Conservation (phyloP, 208 protist genomes). For the Leishmania gerbilli region DNA sequence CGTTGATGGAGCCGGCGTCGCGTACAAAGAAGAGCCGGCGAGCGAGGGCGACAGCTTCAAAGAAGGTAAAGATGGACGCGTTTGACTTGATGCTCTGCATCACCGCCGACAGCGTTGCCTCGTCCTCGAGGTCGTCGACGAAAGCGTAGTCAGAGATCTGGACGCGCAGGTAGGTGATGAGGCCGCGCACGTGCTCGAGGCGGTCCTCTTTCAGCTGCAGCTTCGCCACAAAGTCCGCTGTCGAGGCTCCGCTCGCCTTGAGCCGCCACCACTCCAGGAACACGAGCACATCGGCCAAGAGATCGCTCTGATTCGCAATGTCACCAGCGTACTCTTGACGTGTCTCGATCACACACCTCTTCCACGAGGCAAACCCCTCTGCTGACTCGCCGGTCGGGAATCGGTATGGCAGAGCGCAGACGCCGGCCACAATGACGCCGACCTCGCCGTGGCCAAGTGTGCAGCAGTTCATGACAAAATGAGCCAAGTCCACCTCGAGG, state of each 20-base stretch:
- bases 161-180: conserved; percentile 70
- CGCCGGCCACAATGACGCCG: conserved; percentile 55
- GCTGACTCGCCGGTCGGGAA: conserved; percentile 30
- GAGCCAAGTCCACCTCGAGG: conserved; percentile 70
- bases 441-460: conserved; percentile 81
- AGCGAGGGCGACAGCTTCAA: conserved; percentile 61
- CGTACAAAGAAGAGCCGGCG: conserved; percentile 73
- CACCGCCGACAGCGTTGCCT: conserved; percentile 35
- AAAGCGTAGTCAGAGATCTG: conserved; percentile 88
- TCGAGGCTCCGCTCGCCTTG: conserved; percentile 43
- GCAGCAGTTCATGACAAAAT: conserved; percentile 78
- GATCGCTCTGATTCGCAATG: conserved; percentile 75
- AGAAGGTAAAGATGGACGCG: conserved; percentile 70
- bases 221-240: conserved; percentile 37
- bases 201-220: conserved; percentile 61
- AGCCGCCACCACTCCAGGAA: conserved; percentile 79
- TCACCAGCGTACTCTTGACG: conserved; percentile 69
- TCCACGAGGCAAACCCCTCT: conserved; percentile 40
- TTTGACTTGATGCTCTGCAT: conserved; percentile 47
- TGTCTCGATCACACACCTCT: conserved; percentile 39
- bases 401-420: conserved; percentile 65
- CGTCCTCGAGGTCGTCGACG: conserved; percentile 58
- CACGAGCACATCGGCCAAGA: conserved; percentile 79
- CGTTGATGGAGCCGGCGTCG: conserved; percentile 62
- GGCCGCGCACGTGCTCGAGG: conserved; percentile 55